Evolutionary conservation across 2,329 filamentous ascomycete genomes (phyloP).

Genomic region (Penicillium sp.): DNA sequence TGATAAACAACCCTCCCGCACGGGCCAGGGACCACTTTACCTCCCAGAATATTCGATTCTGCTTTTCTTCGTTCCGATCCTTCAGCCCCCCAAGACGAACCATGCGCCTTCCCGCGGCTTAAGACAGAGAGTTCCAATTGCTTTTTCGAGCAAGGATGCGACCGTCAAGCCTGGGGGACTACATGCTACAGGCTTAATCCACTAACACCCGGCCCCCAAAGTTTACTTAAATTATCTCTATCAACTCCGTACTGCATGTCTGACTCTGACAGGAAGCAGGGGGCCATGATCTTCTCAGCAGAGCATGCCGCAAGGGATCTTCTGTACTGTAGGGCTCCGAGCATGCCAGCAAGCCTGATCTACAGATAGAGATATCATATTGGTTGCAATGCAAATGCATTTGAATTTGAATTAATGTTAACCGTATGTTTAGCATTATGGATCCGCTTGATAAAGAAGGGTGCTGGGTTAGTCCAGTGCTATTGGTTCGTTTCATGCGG

Average conservation of each 20-base stretch:
- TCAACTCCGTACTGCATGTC: conserved; percentile 6
- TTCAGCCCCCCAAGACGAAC: neutral
- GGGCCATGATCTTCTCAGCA: conserved; percentile 9
- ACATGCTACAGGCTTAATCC: neutral
- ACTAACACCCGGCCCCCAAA: neutral
- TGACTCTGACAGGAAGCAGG: conserved; percentile 22
- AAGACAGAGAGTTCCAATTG: neutral
- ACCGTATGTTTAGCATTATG: neutral
- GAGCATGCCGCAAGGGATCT: conserved; percentile 12
- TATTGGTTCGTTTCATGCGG: neutral
- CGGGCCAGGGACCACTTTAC: neutral
- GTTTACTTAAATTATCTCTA: neutral
- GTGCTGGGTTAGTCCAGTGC: neutral
- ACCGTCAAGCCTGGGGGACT: neutral
- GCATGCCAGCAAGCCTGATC: conserved; percentile 5
- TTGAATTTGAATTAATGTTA: neutral
- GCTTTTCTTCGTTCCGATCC: neutral
- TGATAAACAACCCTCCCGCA: neutral
- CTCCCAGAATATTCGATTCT: neutral
- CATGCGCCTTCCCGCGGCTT: neutral
- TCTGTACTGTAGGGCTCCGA: conserved; percentile 11
- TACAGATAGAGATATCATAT: conserved; percentile 4
- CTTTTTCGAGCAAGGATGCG: neutral
- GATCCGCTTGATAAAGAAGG: neutral
- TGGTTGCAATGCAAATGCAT: conserved; percentile 1